phyloP scores from a whole-genome alignment of 768 basidiomycete genomes.

The Lepiota subincarnata region DNA sequence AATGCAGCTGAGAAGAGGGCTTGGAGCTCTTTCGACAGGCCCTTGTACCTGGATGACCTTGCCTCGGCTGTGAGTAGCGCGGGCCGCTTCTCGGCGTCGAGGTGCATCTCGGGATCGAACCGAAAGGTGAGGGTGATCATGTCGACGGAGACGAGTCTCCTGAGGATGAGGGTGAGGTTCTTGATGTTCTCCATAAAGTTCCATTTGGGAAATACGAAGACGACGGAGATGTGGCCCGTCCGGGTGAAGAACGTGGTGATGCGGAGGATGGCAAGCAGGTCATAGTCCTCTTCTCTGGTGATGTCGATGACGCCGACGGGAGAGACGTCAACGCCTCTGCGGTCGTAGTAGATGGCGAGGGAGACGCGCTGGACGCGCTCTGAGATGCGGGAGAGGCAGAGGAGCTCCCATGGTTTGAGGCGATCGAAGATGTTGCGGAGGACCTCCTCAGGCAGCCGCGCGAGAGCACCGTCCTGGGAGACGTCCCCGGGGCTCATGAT shows the following conservation, averaged over 20 bases:
- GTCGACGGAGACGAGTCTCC: constrained; percentile 10
- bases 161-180: constrained; percentile 10
- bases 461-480: constrained; percentile 8
- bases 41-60: constrained; percentile 9
- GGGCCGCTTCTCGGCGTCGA: constrained; percentile 2
- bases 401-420: constrained; percentile 11
- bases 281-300: constrained; percentile 11
- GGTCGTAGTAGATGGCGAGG: constrained; percentile 10
- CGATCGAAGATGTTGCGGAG: constrained; percentile 8
- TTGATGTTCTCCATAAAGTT: constrained; percentile 12
- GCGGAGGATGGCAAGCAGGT: constrained; percentile 9
- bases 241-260: constrained; percentile 12
- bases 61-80: constrained; percentile 10
- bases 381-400: constrained; percentile 10
- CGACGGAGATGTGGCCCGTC: constrained; percentile 11
- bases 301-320: constrained; percentile 9
- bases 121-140: constrained; percentile 12
- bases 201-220: constrained; percentile 13
- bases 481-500: constrained; percentile 6
- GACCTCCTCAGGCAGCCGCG: constrained; percentile 3
- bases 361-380: constrained; percentile 12
- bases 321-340: constrained; percentile 13
- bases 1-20: constrained; percentile 9
- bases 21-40: constrained; percentile 8
- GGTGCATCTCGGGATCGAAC: constrained; percentile 8